Conservation (phyloP, 2,329 filamentous ascomycete genomes). For the Rhynchosporium agropyri region DNA sequence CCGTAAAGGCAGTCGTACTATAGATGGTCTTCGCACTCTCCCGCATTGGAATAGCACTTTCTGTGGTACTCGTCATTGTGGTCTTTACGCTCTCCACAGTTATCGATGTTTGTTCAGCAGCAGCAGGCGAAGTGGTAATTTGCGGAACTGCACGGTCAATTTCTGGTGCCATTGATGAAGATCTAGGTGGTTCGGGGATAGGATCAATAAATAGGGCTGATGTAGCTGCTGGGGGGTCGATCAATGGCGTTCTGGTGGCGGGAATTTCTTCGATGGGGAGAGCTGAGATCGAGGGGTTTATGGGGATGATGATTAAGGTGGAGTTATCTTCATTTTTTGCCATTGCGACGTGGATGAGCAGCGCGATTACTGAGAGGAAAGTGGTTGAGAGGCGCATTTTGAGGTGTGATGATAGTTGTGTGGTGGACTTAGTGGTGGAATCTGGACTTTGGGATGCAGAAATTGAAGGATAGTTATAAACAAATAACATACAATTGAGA, state of each 20-base stretch:
- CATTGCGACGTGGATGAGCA: neutral
- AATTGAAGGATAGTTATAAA: conserved; percentile 2
- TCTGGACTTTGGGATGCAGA: neutral
- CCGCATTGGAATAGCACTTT: neutral
- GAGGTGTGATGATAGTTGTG: neutral
- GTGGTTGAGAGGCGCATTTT: neutral
- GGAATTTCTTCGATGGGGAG: neutral
- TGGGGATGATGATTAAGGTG: neutral
- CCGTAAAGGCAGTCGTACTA: neutral
- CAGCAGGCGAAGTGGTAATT: neutral
- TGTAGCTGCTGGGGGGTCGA: neutral
- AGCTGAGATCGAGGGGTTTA: neutral
- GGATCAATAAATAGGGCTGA: neutral
- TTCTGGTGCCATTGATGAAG: neutral
- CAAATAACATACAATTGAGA: neutral
- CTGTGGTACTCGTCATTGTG: neutral
- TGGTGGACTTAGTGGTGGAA: neutral
- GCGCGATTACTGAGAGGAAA: neutral
- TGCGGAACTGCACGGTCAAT: neutral
- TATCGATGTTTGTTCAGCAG: neutral
- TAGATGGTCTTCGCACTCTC: neutral
- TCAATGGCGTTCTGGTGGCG: neutral
- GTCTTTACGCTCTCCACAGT: neutral
- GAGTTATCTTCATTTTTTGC: neutral
- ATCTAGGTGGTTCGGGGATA: neutral